A percentile compares a stretch with the other conserved stretches of the same genome.
Conservation (phyloP, 371 early-diverging fungal species). For the Funneliformis caledonium region DNA sequence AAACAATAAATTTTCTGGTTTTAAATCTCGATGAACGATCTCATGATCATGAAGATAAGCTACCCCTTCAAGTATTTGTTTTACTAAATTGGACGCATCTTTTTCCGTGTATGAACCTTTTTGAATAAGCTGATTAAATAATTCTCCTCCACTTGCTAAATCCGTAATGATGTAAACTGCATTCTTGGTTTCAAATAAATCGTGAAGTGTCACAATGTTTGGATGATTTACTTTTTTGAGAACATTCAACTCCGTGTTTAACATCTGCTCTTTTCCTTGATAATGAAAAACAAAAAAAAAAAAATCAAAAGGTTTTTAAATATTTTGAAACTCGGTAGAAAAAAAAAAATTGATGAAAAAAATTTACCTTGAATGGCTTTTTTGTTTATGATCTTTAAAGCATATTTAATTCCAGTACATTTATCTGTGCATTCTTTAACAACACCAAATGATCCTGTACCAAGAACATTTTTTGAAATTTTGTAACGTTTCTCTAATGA, state of each 20-base stretch:
- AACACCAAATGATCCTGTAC: conserved; percentile 75
- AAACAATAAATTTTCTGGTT: conserved; percentile 85
- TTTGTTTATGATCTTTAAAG: conserved; percentile 78
- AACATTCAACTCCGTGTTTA: conserved; percentile 63
- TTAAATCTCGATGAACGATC: conserved; percentile 68
- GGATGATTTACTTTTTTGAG: conserved; percentile 74
- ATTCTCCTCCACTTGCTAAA: conserved; percentile 84
- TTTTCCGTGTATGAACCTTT: conserved; percentile 86
- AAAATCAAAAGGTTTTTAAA: not conserved
- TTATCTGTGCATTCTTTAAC: conserved; percentile 68
- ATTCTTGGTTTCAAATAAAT: conserved; percentile 68
- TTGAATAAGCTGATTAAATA: conserved; percentile 85
- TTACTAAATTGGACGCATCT: conserved; percentile 78
- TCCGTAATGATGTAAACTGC: conserved; percentile 32
- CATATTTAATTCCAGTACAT: conserved; percentile 58
- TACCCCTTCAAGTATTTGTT: conserved; percentile 67
- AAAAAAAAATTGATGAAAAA: too few relatives aligned
- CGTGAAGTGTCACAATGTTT: conserved; percentile 84
- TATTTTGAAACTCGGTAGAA: too few relatives aligned
- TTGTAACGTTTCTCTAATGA: conserved; percentile 47
- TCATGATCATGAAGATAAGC: conserved; percentile 72
- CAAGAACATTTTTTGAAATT: conserved; percentile 50
- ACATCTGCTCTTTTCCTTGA: conserved; percentile 31
- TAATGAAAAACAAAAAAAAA: not conserved
- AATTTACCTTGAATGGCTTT: conserved; percentile 53